Percentiles rank a stretch among this genome's conserved stretches.
Evolutionary conservation across 371 early-diverging fungal genomes (phyloP).

Genomic region (Apophysomyces sp.): DNA sequence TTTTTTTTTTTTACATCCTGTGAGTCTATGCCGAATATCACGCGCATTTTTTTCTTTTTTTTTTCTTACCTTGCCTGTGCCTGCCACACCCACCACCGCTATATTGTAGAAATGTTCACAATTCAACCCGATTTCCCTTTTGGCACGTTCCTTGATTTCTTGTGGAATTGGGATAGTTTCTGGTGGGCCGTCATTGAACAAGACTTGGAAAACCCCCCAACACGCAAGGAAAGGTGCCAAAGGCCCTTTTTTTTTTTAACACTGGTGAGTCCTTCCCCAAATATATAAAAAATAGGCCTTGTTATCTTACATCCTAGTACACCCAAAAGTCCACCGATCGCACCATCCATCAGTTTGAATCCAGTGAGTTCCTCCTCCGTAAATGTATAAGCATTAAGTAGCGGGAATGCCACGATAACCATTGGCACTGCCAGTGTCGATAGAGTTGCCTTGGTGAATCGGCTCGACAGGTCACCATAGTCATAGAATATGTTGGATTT

Average conservation of each 20-base stretch:
- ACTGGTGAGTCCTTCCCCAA: neutral
- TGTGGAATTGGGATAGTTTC: conserved; percentile 26
- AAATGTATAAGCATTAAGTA: conserved; percentile 44
- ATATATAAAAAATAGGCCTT: neutral
- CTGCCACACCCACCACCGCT: conserved; percentile 42
- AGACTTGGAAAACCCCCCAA: conserved; percentile 37
- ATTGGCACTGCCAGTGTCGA: conserved; percentile 48
- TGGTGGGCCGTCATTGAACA: conserved; percentile 39
- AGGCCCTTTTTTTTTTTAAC: conserved; percentile 33
- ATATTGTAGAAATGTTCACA: conserved; percentile 44
- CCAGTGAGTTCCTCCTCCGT: conserved; percentile 44
- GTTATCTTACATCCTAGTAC: conserved; percentile 42
- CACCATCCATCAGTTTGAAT: conserved; percentile 34
- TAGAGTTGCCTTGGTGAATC: conserved; percentile 39
- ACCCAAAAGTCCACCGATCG: conserved; percentile 47
- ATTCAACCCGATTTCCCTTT: conserved; percentile 32
- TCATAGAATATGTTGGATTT: conserved; percentile 24
- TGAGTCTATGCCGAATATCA: neutral
- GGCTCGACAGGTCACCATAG: conserved; percentile 39
- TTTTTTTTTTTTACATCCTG: too few species aligned
- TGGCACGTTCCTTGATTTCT: conserved; percentile 27
- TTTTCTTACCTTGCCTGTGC: conserved; percentile 44
- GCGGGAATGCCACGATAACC: conserved; percentile 47
- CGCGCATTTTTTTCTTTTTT: conserved; percentile 3
- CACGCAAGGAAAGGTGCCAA: conserved; percentile 46